Evolutionary conservation across 352 stramenopile species (phyloP), one percentile per base, ranked within the genome.

Genomic region (Globisporangium polare): DNA sequence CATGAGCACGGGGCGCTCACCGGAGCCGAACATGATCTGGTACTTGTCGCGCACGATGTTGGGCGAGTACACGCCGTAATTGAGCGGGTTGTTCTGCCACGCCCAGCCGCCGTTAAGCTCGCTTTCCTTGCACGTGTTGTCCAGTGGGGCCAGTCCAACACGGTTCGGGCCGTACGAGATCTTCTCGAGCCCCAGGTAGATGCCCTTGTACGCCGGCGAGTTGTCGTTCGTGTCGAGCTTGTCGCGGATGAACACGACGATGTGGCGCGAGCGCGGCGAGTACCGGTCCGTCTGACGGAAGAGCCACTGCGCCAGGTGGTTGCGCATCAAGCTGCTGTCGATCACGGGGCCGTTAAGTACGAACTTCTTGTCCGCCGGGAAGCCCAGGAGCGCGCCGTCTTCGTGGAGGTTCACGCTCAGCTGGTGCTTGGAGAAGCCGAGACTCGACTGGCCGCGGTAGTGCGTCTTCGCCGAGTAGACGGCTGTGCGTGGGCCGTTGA

Each of bases 361-460:
- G 63, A 89, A 94, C 2, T 73, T 71, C 53, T 74, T 77, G 62
- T 90, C 86, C 33, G 78, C 70, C 0, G 85, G 82, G 42, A 94
- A 66, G 1, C 77, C 82, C 1, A 94, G 59, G 46, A 92, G 84
- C 18, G 60, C 43, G 3, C 60, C 71, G 1, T 69, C 50, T 29
- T 79, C 52, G 17, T 74, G 49, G 58, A 92, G 83, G 62, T 88
- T 88, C 60, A 94, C 53, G 58, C 73, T 82, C 54, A 92, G 77
- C 53, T 92, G 82, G 65, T 94, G 84, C 68, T 94, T 94, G 53
- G 72, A 49, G 60, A 89, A 90, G 65, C 83, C 84, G 18, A 94
- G 76, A 68, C 78, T 90, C 27, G 82, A 78, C 42, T 94, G 82
- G 31, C 84, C 84, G 43, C 84, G 84, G 72, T 91, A 92, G 66